These are phyloP conservation scores for Pyrus betulifolia DNA, from an alignment of 306 rosid species.

Conservation along the genomic window DNA sequence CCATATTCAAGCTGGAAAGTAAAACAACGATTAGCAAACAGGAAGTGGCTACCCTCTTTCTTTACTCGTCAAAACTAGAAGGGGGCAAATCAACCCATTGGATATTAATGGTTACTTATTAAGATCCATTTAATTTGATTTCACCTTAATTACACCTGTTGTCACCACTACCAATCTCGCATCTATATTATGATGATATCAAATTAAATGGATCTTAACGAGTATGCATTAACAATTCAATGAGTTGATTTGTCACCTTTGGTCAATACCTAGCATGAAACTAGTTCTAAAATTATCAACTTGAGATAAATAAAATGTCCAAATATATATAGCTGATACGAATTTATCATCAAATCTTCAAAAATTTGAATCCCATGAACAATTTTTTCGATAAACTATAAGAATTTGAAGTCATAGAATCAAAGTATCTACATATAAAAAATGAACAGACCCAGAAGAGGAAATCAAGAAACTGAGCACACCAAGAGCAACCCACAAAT, in stretches of 20 bases:
- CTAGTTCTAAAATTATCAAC: background rate
- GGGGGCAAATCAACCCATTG: no score
- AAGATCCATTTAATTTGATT: no score
- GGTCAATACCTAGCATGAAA: background rate
- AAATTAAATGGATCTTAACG: no score
- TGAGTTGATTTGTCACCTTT: no score
- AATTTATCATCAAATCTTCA: background rate
- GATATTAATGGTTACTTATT: no score
- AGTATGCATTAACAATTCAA: no score
- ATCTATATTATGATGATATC: no score
- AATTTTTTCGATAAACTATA: background rate
- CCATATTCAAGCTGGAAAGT: conserved; percentile 68
- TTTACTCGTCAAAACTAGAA: no score
- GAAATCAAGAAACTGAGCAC: conserved; percentile 14
- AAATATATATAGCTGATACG: background rate
- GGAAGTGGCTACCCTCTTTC: background rate
- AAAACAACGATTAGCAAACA: conserved; percentile 3
- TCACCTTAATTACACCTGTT: no score
- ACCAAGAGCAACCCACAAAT: conserved; percentile 11
- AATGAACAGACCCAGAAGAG: background rate
- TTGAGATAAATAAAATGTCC: background rate
- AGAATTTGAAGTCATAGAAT: background rate
- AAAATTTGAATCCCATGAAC: background rate
- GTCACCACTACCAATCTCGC: no score
- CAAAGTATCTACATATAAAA: background rate